These are phyloP conservation scores for Phytopythium montanum DNA, from an alignment of 352 stramenopile species.

Conservation along the genomic window DNA sequence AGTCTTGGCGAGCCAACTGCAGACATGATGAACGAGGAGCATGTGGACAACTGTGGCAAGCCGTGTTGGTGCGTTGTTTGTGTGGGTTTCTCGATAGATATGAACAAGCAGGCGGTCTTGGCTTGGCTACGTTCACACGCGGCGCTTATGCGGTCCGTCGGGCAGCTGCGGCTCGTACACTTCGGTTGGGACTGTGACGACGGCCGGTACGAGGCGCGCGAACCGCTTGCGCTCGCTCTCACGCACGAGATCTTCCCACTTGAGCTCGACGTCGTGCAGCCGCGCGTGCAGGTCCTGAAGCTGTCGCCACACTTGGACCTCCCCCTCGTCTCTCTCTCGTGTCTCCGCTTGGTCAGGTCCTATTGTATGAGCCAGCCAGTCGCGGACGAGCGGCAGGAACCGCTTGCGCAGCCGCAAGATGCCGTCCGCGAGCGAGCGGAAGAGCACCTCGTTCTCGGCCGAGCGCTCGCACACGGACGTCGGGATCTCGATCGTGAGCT, in stretches of 20 bases:
- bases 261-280: constrained; percentile 22
- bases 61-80: background rate
- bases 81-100: background rate
- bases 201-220: constrained; percentile 17
- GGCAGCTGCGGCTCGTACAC: constrained; percentile 9
- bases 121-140: background rate
- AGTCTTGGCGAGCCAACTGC: no score
- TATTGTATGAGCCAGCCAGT: constrained; percentile 43
- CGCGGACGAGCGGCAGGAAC: constrained; percentile 58
- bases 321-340: background rate
- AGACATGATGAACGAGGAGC: no score
- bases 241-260: constrained; percentile 37
- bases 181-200: constrained; percentile 24
- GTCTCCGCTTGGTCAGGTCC: background rate
- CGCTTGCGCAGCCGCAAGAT: constrained; percentile 64
- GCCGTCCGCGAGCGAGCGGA: constrained; percentile 41
- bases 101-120: no score
- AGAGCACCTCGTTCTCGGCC: constrained; percentile 66
- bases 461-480: constrained; percentile 55
- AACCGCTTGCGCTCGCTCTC: constrained; percentile 31
- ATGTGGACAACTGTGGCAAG: no score
- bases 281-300: constrained; percentile 12
- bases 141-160: background rate
- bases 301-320: background rate
- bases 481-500: constrained; percentile 64